Evolutionary conservation across 495 filamentous ascomycete species (phyloP), one percentile per base, ranked within the genome.

Genomic region (Bacidia rubella): DNA sequence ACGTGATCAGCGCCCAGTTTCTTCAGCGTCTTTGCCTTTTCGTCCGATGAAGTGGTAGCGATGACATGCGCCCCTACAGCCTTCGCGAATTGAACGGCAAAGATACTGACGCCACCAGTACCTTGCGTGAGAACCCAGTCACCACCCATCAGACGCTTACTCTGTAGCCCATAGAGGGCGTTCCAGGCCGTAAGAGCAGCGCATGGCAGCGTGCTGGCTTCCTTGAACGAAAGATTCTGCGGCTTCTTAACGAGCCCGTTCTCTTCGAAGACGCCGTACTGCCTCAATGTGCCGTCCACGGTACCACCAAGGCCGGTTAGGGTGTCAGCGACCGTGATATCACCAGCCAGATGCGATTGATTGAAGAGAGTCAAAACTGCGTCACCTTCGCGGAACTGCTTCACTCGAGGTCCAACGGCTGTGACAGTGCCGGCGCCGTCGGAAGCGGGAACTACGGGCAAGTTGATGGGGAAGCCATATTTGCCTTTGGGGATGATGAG

Each of bases 161-260:
- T 60, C 47, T 67, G 56, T 32, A 90, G 55, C 0, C 86, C 87
- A 54, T 85, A 92, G 3, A 94, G 68, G 5, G 78, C 83, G 55
- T 92, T 92, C 87, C 87, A 94, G 11, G 78, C 79, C 2, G 87
- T 92, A 45, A 92, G 56, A 1, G 70, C 87, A 0, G 87, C 86
- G 56, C 86, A 92, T 0, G 74, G 58, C 5, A 94, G 69, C 0
- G 85, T 85, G 43, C 77, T 74, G 1, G 75, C 80, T 62, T 92
- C 83, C 9, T 76, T 54, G 22, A 72, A 73, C 56, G 67, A 73
- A 11, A 90, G 69, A 55, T 82, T 83, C 11, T 60, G 60, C 0
- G 87, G 85, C 57, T 76, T 72, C 32, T 69, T 65, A 20, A 89
- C 85, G 1, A 92, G 63, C 1, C 85, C 86, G 44, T 74, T 69